Evolutionary conservation across 345 rosid species (phyloP).

Genomic region (Crucihimalaya himalaica): DNA sequence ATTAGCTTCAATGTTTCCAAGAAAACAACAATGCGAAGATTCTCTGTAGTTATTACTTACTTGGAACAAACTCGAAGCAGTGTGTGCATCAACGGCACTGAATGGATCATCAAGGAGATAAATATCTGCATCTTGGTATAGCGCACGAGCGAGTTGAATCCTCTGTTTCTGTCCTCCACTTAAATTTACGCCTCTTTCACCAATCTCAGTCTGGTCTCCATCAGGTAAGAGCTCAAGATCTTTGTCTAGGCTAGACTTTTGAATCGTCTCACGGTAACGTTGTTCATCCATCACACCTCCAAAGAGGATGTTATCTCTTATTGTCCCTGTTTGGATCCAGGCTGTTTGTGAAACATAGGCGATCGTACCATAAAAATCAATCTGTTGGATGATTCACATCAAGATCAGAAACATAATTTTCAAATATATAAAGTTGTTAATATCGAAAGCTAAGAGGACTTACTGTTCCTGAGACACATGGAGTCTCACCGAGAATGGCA

Average conservation of each 20-base stretch:
- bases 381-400: constrained; percentile 44
- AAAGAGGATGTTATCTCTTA: constrained; percentile 79
- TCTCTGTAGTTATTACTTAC: constrained; percentile 43
- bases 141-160: constrained; percentile 96
- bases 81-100: constrained; percentile 96
- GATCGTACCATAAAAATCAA: constrained; percentile 68
- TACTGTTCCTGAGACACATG: constrained; percentile 66
- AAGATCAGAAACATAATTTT: neutral
- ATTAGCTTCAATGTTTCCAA: constrained; percentile 26
- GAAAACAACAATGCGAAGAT: neutral
- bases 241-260: constrained; percentile 76
- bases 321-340: constrained; percentile 94
- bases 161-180: constrained; percentile 98
- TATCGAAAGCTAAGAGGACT: constrained; percentile 31
- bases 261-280: constrained; percentile 73
- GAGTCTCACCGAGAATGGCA: constrained; percentile 90
- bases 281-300: constrained; percentile 71
- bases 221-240: constrained; percentile 89
- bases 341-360: constrained; percentile 96
- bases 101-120: constrained; percentile 95
- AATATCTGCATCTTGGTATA: constrained; percentile 88
- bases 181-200: constrained; percentile 96
- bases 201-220: constrained; percentile 94
- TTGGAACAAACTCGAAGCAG: constrained; percentile 85
- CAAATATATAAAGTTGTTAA: neutral